phyloP scores from a whole-genome alignment of 1,284 basidiomycete species.

The Leccinum griseonigrum region DNA sequence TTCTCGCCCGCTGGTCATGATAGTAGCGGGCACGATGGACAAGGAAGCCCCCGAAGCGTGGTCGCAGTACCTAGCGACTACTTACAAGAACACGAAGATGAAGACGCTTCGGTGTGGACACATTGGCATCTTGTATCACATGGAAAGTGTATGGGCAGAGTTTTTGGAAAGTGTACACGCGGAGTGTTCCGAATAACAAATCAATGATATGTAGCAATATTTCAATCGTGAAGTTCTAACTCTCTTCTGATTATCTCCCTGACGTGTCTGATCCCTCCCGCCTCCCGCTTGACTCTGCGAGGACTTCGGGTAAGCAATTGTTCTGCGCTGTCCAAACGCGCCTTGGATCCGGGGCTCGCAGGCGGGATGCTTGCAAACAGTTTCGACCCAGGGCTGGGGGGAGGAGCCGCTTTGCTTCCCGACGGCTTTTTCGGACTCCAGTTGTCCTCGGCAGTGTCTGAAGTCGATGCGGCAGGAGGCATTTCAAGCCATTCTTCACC shows the following conservation, averaged over 20 bases:
- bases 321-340: conserved; percentile 50
- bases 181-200: conserved; percentile 20
- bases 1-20: conserved; percentile 41
- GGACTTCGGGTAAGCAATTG: conserved; percentile 68
- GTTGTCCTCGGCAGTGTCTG: conserved; percentile 22
- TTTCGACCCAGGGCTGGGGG: conserved; percentile 37
- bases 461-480: conserved; percentile 48
- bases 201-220: conserved; percentile 25
- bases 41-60: conserved; percentile 37
- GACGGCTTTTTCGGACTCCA: conserved; percentile 38
- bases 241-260: conserved; percentile 75
- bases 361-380: conserved; percentile 21
- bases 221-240: conserved; percentile 62
- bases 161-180: conserved; percentile 30
- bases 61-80: conserved; percentile 44
- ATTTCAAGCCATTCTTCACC: conserved; percentile 82
- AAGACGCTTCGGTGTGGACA: conserved; percentile 47
- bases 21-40: conserved; percentile 43
- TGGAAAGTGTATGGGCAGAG: conserved; percentile 46
- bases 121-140: conserved; percentile 39
- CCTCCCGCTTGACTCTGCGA: conserved; percentile 61
- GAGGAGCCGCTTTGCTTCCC: conserved; percentile 20
- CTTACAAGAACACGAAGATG: conserved; percentile 40
- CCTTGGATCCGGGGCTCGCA: conserved; percentile 37
- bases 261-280: conserved; percentile 70